Base-by-base conservation (phyloP, 2,329 filamentous ascomycete species). In the Geosmithia putterillii region DNA sequence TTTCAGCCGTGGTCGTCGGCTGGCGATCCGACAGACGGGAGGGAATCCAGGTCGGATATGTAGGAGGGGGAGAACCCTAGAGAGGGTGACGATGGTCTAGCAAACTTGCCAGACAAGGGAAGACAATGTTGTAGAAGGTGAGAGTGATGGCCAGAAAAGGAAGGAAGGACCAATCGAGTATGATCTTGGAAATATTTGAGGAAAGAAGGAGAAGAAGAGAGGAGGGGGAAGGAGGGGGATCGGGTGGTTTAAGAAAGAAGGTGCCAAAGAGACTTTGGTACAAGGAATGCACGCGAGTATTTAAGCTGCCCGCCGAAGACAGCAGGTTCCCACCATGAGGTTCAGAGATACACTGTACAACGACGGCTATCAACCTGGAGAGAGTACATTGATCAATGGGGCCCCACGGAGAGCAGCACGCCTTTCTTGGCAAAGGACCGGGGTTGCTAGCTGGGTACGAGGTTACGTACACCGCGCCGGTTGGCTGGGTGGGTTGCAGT, bases 251-350 rank as follows among this genome's bases (percentile, higher is more conserved):
- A 35, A 36, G 38, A 37, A 22, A 17, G 25, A 36, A 40, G 22
- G 20, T 17, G 17, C 39, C 21, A 38, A 39, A 42, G 44, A 45
- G 41, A 46, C 41, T 41, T 46, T 41, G 44, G 44, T 46, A 46
- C 44, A 20, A 37, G 42, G 41, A 43, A 38, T 35, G 21, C 23
- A 32, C 10, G n/a, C n/a, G 20, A 18, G 36, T 28, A 45, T 45
- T 43, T 43, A 45, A 43, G 28, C 28, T 32, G n/a, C n/a, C n/a
- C n/a, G n/a, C n/a, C n/a, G n/a, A n/a, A 12, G 28, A 32, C 28
- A 25, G 23, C 10, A 7, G 23, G 10, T 25, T 25, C 6, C 10
- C 23, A 25, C 7, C 23, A 25, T 7, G 23, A 25, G 7, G n/a
- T n/a, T n/a, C n/a, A n/a, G 10, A 25, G 28, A 32, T 32, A 14